A percentile compares a stretch with the other conserved stretches of the same genome.
These are phyloP conservation scores for Yarrowia divulgata DNA, from an alignment of 805 yeast species.

Conservation along the genomic window DNA sequence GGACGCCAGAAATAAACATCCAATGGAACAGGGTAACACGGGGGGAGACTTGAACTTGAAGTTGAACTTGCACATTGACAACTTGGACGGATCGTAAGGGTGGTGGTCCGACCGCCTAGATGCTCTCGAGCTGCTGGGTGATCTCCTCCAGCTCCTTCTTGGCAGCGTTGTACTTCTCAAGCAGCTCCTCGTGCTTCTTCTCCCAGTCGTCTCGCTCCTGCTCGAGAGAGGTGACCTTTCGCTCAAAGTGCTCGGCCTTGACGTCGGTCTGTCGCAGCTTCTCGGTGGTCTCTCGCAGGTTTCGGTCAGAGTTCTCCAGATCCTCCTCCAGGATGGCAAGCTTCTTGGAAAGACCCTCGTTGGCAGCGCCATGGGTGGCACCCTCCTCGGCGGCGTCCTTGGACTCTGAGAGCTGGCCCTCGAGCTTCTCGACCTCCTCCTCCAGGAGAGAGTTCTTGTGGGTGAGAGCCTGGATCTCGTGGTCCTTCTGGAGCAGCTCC, in stretches of 20 bases:
- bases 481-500: conserved; percentile 89
- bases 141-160: conserved; percentile 96
- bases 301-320: conserved; percentile 86
- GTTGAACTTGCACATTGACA: conserved; percentile 22
- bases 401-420: conserved; percentile 72
- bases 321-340: conserved; percentile 88
- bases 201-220: conserved; percentile 91
- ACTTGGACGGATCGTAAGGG: conserved; percentile 15
- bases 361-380: conserved; percentile 82
- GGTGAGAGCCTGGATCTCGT: conserved; percentile 89
- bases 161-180: conserved; percentile 80
- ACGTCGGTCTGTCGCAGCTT: conserved; percentile 94
- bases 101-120: conserved; percentile 45
- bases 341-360: conserved; percentile 91
- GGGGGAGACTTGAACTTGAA: conserved; percentile 31
- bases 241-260: conserved; percentile 94
- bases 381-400: conserved; percentile 92
- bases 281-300: conserved; percentile 90
- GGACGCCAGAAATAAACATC: conserved; percentile 29
- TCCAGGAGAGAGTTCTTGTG: conserved; percentile 92
- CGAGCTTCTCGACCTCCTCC: conserved; percentile 76
- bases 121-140: conserved; percentile 88
- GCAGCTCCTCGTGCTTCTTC: conserved; percentile 86
- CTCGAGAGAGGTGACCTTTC: conserved; percentile 91
- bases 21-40: conserved; percentile 38